Evolutionary conservation across 2,329 filamentous ascomycete species (phyloP).

Genomic region (Magnaporthiopsis poae): DNA sequence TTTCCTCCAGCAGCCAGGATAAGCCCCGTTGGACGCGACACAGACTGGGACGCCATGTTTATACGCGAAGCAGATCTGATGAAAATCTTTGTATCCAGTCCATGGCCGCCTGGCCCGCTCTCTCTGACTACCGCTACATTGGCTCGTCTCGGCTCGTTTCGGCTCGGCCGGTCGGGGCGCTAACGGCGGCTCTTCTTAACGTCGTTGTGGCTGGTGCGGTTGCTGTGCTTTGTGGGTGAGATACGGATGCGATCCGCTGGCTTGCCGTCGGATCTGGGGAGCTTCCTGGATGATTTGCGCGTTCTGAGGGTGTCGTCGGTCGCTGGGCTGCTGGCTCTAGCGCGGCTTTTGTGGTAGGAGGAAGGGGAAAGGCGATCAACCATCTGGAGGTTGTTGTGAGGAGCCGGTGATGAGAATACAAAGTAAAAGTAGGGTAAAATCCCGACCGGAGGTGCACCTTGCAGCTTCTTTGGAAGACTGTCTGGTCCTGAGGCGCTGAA

Average conservation of each 20-base stretch:
- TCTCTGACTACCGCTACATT: neutral
- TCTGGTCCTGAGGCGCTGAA: neutral
- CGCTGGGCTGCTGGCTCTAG: too few relatives aligned
- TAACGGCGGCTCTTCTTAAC: neutral
- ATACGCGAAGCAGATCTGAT: neutral
- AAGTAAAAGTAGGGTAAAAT: too few relatives aligned
- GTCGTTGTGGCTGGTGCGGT: too few relatives aligned
- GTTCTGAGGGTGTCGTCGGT: too few relatives aligned
- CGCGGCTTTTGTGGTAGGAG: too few relatives aligned
- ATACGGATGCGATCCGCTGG: neutral
- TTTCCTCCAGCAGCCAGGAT: neutral
- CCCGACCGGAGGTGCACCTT: neutral
- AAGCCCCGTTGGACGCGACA: too few relatives aligned
- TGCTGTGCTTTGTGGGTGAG: neutral
- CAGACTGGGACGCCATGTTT: neutral
- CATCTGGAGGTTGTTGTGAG: neutral
- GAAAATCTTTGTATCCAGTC: neutral
- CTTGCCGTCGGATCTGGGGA: too few relatives aligned
- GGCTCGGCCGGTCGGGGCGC: too few relatives aligned
- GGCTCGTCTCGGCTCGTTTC: too few relatives aligned
- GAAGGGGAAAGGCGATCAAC: neutral
- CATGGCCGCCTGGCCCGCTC: neutral
- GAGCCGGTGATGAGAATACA: neutral
- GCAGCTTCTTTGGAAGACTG: neutral
- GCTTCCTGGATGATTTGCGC: too few relatives aligned